Evolutionary conservation across 2,329 filamentous ascomycete genomes (phyloP).

Genomic region (Neofusicoccum sp.): DNA sequence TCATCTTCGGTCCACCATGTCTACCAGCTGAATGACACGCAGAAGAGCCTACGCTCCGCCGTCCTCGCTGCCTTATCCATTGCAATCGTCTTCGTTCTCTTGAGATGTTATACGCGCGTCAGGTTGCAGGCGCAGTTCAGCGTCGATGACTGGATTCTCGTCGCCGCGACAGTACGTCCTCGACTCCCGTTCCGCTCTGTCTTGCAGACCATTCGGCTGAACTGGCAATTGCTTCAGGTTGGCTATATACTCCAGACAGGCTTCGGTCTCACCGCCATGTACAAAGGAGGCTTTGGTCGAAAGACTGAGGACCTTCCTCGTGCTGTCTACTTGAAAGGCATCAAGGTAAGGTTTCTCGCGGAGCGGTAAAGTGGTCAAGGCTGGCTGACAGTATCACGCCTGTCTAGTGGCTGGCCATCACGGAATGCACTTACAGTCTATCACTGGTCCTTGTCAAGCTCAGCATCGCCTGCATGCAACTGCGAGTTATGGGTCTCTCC

Average conservation of each 20-base stretch:
- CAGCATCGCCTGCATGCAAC: slow-evolving; percentile 13
- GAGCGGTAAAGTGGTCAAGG: too few relatives aligned
- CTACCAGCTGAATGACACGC: neutral
- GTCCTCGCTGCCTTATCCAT: neutral
- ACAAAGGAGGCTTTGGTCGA: slow-evolving; percentile 3
- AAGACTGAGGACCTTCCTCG: neutral
- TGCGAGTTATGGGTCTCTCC: slow-evolving; percentile 14
- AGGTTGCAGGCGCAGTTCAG: slow-evolving; percentile 11
- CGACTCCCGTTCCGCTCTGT: neutral
- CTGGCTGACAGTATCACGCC: too few relatives aligned
- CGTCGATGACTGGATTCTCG: slow-evolving; percentile 6
- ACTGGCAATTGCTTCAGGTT: neutral
- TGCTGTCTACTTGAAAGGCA: neutral
- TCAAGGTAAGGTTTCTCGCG: too few relatives aligned
- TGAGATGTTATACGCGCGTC: slow-evolving; percentile 1
- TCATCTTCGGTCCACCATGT: neutral
- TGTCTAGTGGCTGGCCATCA: neutral
- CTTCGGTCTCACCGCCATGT: slow-evolving; percentile 5
- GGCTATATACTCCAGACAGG: neutral
- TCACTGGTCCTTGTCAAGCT: slow-evolving; percentile 10
- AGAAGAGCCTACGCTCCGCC: neutral
- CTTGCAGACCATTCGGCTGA: neutral
- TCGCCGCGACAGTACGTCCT: neutral
- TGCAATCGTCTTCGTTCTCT: neutral
- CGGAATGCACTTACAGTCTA: slow-evolving; percentile 10